Percentiles rank a stretch among this genome's conserved stretches.
phyloP scores from a whole-genome alignment of 208 protist genomes.

The Trypanosoma avium region DNA sequence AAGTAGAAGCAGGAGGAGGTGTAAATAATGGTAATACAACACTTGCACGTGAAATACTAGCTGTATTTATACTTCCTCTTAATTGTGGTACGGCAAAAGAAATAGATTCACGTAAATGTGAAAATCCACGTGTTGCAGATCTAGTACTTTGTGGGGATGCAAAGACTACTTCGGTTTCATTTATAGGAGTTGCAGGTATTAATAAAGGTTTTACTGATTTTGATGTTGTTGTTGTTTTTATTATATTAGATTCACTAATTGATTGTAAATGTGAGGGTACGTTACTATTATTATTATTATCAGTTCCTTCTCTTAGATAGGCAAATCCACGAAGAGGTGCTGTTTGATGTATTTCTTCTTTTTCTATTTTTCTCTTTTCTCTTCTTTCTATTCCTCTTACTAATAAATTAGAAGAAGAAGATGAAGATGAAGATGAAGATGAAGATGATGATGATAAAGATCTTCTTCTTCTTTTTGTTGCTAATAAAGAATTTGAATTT shows the following conservation, averaged over 20 bases:
- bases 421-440: too few relatives aligned
- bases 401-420: too few relatives aligned
- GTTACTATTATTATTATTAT: too few relatives aligned
- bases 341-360: background rate
- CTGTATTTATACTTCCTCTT: background rate
- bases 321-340: conserved; percentile 1
- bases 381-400: background rate
- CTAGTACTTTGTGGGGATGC: conserved; percentile 12
- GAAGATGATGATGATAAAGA: too few relatives aligned
- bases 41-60: conserved; percentile 6
- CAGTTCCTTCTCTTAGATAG: conserved; percentile 5
- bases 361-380: background rate
- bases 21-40: background rate
- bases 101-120: conserved; percentile 51
- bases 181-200: background rate
- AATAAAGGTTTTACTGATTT: too few relatives aligned
- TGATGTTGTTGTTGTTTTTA: too few relatives aligned
- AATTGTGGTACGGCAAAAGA: conserved; percentile 22
- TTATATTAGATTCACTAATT: too few relatives aligned
- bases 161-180: background rate
- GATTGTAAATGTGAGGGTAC: too few relatives aligned
- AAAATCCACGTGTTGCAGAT: conserved; percentile 41
- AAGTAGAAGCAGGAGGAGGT: conserved; percentile 7
- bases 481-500: background rate
- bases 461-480: background rate